Conservation (phyloP, 129 eudicot genomes). For the sunflower (Helianthus annuus) region DNA sequence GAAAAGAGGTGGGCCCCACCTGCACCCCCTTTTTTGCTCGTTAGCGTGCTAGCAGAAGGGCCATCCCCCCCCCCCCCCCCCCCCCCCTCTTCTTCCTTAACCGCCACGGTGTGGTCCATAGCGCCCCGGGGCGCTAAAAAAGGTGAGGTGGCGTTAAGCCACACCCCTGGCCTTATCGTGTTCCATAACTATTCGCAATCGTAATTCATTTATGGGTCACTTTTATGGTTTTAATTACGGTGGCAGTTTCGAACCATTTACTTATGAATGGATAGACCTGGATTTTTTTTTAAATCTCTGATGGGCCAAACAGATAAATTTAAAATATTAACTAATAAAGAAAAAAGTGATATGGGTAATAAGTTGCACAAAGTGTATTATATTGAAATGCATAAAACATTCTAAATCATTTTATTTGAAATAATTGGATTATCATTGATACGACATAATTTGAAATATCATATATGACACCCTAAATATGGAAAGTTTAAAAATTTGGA, state of each 20-base stretch:
- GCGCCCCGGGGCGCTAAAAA: no score
- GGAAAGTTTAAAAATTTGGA: background rate
- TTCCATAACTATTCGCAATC: constrained; percentile 33
- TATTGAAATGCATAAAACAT: background rate
- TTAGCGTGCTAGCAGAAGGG: no score
- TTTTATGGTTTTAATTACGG: background rate
- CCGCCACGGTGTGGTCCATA: no score
- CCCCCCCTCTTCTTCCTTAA: no score
- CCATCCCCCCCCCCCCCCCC: no score
- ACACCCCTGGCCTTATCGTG: no score
- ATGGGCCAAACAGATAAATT: background rate
- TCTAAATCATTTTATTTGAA: background rate
- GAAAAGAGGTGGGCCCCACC: no score
- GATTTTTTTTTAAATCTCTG: background rate
- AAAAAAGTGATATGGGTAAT: background rate
- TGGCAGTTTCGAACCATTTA: background rate
- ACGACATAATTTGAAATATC: background rate
- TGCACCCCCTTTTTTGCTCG: no score
- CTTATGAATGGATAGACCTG: background rate
- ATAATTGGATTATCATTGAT: background rate
- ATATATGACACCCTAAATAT: background rate
- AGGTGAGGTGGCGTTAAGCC: no score
- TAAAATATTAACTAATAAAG: background rate
- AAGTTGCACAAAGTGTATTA: background rate
- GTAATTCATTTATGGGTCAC: background rate